Conservation (phyloP, 164 flowering plant genomes). For the Echeveria elegans region DNA sequence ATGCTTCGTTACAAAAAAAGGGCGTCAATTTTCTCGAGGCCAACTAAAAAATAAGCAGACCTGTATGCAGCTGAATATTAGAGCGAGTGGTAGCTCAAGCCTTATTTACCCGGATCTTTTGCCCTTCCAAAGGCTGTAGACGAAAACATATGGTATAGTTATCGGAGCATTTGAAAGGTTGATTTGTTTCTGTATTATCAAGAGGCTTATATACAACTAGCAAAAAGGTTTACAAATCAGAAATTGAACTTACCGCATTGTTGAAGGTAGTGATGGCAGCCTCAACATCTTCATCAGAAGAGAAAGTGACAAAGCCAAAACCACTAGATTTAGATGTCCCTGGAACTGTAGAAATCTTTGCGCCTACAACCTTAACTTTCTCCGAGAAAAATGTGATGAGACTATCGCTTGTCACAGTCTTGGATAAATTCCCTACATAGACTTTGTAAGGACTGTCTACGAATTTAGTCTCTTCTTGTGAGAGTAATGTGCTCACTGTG, state of each 20-base stretch:
- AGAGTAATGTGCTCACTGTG: constrained; percentile 34
- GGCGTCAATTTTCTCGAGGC: background rate
- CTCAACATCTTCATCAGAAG: constrained; percentile 85
- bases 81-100: constrained; percentile 27
- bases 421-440: constrained; percentile 94
- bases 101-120: constrained; percentile 78
- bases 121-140: constrained; percentile 72
- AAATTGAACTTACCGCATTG: constrained; percentile 50
- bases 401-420: constrained; percentile 64
- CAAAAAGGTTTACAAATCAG: background rate
- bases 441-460: constrained; percentile 86
- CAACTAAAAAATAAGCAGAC: background rate
- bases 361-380: constrained; percentile 79
- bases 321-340: constrained; percentile 88
- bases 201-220: too few species aligned
- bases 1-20: background rate
- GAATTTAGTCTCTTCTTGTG: constrained; percentile 69
- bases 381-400: constrained; percentile 66
- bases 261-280: constrained; percentile 71
- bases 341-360: constrained; percentile 68
- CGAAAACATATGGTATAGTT: too few species aligned
- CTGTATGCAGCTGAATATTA: background rate
- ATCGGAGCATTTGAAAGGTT: too few species aligned
- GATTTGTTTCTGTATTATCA: too few species aligned
- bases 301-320: constrained; percentile 83